phyloP scores from a whole-genome alignment of 305 asterid genomes.

The Petunia hybrid region DNA sequence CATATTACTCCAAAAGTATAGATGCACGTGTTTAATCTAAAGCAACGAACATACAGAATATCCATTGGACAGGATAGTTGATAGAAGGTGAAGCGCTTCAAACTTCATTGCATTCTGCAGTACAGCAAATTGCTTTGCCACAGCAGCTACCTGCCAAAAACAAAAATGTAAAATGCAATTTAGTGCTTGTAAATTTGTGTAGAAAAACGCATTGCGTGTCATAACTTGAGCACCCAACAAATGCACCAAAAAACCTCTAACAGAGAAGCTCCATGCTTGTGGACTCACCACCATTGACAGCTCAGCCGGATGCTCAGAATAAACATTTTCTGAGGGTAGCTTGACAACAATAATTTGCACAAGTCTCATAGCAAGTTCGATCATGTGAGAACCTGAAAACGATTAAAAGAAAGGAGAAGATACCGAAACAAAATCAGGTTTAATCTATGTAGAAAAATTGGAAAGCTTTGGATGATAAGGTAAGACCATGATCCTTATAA shows the following conservation, averaged over 20 bases:
- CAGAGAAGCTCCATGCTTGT: slow-evolving; percentile 20
- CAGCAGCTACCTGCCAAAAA: slow-evolving; percentile 73
- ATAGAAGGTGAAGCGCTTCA: slow-evolving; percentile 85
- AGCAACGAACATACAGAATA: slow-evolving; percentile 60
- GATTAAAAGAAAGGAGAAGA: neutral
- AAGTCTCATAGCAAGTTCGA: slow-evolving; percentile 76
- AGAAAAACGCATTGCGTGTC: slow-evolving; percentile 28
- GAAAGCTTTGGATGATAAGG: neutral
- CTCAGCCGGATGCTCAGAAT: slow-evolving; percentile 56
- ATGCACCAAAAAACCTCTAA: slow-evolving; percentile 12
- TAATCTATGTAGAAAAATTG: slow-evolving; percentile 10
- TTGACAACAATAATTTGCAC: slow-evolving; percentile 69
- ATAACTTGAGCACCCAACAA: slow-evolving; percentile 29
- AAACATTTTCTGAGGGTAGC: slow-evolving; percentile 65
- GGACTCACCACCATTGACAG: slow-evolving; percentile 73
- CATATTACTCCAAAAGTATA: slow-evolving; percentile 4
- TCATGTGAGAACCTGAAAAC: slow-evolving; percentile 60
- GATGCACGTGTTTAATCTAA: neutral
- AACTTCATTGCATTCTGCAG: slow-evolving; percentile 83
- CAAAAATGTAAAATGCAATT: slow-evolving; percentile 25
- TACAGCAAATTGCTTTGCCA: slow-evolving; percentile 79
- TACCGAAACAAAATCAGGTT: neutral
- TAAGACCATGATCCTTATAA: neutral
- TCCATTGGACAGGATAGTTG: slow-evolving; percentile 66
- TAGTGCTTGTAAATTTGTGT: neutral